Evolutionary conservation across 1,139 yeast species (phyloP).

Genomic region (Candida sojae): DNA sequence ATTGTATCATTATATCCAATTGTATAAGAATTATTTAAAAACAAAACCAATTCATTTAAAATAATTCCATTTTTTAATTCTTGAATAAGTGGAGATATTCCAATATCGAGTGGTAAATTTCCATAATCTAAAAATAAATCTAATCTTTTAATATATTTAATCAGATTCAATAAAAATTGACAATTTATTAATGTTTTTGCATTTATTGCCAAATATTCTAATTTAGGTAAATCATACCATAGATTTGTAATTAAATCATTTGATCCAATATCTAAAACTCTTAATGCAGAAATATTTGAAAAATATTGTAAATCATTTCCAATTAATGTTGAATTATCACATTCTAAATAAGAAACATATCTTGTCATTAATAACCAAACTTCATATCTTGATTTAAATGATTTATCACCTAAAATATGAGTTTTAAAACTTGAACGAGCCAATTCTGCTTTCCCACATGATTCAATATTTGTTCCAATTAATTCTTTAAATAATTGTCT

Average conservation of each 20-base stretch:
- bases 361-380: slow-evolving; percentile 19
- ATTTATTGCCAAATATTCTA: slow-evolving; percentile 21
- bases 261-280: slow-evolving; percentile 21
- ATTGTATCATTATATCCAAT: slow-evolving; percentile 16
- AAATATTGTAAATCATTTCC: slow-evolving; percentile 20
- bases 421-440: slow-evolving; percentile 20
- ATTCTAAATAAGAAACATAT: slow-evolving; percentile 27
- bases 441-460: slow-evolving; percentile 23
- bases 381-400: slow-evolving; percentile 21
- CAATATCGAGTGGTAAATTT: slow-evolving; percentile 14
- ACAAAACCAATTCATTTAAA: slow-evolving; percentile 9
- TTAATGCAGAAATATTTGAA: slow-evolving; percentile 20
- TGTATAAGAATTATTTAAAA: slow-evolving; percentile 11
- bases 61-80: not conserved
- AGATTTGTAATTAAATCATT: not conserved
- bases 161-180: slow-evolving; percentile 2
- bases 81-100: slow-evolving; percentile 4
- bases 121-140: slow-evolving; percentile 29
- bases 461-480: slow-evolving; percentile 17
- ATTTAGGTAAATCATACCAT: slow-evolving; percentile 4
- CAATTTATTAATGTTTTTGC: slow-evolving; percentile 18
- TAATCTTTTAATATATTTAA: slow-evolving; percentile 19
- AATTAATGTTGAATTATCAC: slow-evolving; percentile 22
- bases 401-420: slow-evolving; percentile 17
- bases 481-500: slow-evolving; percentile 25